Percentiles rank a stretch among this genome's conserved stretches.
Conservation (phyloP, 306 rosid species). For the Rosa chinensis region DNA sequence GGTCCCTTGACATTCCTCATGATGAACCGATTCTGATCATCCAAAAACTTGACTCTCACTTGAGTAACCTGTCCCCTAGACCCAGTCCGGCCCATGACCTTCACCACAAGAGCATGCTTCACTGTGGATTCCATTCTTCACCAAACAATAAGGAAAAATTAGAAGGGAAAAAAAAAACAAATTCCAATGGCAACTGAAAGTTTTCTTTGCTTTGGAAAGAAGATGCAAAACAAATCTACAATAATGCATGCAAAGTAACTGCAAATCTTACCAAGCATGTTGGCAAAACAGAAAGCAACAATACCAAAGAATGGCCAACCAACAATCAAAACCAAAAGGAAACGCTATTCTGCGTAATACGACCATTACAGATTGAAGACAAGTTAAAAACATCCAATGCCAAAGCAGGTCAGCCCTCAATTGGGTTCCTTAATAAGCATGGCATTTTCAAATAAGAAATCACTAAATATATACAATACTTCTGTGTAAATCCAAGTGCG, state of each 20-base stretch:
- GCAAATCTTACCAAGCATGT: neutral
- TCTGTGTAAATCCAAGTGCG: no score
- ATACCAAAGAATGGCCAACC: neutral
- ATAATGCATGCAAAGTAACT: no score
- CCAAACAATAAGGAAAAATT: neutral
- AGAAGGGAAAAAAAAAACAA: neutral
- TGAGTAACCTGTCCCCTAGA: constrained; percentile 57
- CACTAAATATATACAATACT: neutral
- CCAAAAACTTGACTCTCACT: constrained; percentile 50
- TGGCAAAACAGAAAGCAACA: neutral
- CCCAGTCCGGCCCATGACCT: constrained; percentile 52
- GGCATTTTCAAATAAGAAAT: neutral
- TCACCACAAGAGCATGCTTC: constrained; percentile 47
- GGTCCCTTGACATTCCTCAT: constrained; percentile 48
- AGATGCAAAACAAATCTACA: neutral
- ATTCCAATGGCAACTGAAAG: neutral
- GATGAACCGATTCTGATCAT: constrained; percentile 49
- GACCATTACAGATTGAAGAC: no score
- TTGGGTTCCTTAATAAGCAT: neutral
- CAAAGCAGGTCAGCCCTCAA: neutral
- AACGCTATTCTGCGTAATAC: neutral
- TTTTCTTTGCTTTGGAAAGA: neutral
- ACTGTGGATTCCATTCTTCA: constrained; percentile 46
- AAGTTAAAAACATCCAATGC: neutral
- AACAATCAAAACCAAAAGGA: neutral